Conservation (phyloP, 163 green algal species). For the Volvox carteri region DNA sequence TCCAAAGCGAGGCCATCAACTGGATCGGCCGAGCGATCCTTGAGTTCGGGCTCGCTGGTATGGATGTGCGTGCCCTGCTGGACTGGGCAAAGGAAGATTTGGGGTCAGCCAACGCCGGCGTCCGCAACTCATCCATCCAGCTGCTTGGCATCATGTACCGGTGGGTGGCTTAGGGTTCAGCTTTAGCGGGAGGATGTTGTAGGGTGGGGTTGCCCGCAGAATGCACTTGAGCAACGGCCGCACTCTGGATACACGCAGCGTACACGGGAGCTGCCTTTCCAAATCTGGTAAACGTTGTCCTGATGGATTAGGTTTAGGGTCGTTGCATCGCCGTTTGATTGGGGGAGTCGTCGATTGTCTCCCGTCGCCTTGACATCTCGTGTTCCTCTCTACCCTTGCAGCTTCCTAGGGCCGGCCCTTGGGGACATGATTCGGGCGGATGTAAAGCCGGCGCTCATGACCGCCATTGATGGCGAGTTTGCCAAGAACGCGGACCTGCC, state of each 20-base stretch:
- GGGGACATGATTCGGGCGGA: conserved; percentile 73
- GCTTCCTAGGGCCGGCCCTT: conserved; percentile 62
- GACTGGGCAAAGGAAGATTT: conserved; percentile 91
- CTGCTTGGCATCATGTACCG: conserved; percentile 88
- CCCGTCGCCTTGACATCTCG: too few relatives aligned
- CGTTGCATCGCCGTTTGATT: too few relatives aligned
- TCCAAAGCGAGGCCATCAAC: conserved; percentile 89
- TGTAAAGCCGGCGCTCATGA: conserved; percentile 95
- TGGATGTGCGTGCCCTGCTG: conserved; percentile 87
- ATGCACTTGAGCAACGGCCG: too few relatives aligned
- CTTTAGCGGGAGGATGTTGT: background rate
- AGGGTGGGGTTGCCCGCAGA: background rate
- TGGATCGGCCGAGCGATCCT: conserved; percentile 85
- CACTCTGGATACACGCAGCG: too few relatives aligned
- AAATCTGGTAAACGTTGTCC: too few relatives aligned
- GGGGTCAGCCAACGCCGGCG: conserved; percentile 83
- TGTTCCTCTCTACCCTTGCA: conserved; percentile 9
- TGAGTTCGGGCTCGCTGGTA: conserved; percentile 87
- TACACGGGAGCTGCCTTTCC: too few relatives aligned
- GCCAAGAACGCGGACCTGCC: conserved; percentile 57
- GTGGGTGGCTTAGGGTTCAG: too few relatives aligned
- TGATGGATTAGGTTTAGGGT: too few relatives aligned
- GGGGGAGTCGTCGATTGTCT: too few relatives aligned
- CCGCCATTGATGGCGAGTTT: conserved; percentile 81
- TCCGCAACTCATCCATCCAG: conserved; percentile 86